phyloP scores from a whole-genome alignment of 1,139 yeast species.

The Suhomyces yuchorum region DNA sequence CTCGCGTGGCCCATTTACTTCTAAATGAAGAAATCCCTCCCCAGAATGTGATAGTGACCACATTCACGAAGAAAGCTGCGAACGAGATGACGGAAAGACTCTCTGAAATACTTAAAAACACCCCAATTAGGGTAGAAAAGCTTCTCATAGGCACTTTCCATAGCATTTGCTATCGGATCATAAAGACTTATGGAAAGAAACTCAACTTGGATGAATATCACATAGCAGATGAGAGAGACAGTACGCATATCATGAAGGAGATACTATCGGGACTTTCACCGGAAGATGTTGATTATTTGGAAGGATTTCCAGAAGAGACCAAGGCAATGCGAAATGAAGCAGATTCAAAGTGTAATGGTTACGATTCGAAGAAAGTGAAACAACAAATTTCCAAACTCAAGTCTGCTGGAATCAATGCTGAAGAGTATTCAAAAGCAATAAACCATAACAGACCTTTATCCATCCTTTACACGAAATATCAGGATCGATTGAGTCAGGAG shows the following conservation, averaged over 20 bases:
- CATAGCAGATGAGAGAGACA: slow-evolving; percentile 71
- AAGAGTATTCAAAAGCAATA: slow-evolving; percentile 28
- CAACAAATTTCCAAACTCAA: slow-evolving; percentile 56
- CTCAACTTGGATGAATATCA: slow-evolving; percentile 53
- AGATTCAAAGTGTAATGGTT: slow-evolving; percentile 28
- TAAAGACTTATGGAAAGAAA: slow-evolving; percentile 56
- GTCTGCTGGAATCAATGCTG: slow-evolving; percentile 46
- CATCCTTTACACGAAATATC: slow-evolving; percentile 54
- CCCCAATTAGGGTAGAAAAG: slow-evolving; percentile 38
- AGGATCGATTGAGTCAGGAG: slow-evolving; percentile 42
- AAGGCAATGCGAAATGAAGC: slow-evolving; percentile 17
- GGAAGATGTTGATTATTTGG: slow-evolving; percentile 33
- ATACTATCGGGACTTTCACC: slow-evolving; percentile 38
- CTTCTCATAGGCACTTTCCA: slow-evolving; percentile 86
- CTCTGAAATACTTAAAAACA: slow-evolving; percentile 36
- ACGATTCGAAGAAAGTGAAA: slow-evolving; percentile 40
- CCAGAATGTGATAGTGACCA: slow-evolving; percentile 70
- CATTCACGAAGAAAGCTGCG: slow-evolving; percentile 91
- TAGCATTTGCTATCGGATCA: slow-evolving; percentile 66
- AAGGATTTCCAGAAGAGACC: slow-evolving; percentile 14
- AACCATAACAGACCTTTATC: slow-evolving; percentile 22
- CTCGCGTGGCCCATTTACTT: slow-evolving; percentile 74
- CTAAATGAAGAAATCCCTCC: slow-evolving; percentile 56
- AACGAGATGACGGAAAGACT: slow-evolving; percentile 74
- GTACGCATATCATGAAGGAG: slow-evolving; percentile 49